phyloP scores from a whole-genome alignment of 176 grass and related monocot species.

The Lolium perenne region DNA sequence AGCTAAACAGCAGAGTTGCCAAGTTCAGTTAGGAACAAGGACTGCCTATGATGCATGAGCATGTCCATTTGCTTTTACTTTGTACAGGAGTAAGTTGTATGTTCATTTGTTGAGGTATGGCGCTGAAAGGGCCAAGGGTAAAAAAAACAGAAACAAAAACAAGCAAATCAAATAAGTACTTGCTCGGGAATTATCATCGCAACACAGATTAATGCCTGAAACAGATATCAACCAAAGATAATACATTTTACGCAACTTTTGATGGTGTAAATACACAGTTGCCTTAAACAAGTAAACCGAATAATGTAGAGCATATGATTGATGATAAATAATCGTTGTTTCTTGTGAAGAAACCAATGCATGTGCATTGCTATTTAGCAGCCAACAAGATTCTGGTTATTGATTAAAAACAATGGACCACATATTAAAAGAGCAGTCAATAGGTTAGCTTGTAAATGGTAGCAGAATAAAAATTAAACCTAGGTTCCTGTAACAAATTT shows the following conservation, averaged over 20 bases:
- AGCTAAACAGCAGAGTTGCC: background rate
- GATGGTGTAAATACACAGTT: no score
- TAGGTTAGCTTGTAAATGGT: background rate
- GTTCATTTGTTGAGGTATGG: background rate
- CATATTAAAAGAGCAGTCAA: background rate
- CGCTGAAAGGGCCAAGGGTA: no score
- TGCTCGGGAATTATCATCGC: no score
- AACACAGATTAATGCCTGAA: no score
- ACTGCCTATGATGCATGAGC: background rate
- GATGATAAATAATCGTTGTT: background rate
- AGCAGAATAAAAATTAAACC: background rate
- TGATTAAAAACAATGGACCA: background rate
- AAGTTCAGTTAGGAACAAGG: background rate
- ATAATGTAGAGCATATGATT: background rate
- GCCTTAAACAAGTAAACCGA: background rate
- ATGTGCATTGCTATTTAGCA: background rate
- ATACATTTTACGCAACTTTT: no score
- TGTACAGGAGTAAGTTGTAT: background rate
- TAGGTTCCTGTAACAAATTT: background rate
- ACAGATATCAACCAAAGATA: no score
- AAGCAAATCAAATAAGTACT: no score
- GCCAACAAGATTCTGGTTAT: background rate
- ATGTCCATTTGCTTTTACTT: slow-evolving; percentile 2
- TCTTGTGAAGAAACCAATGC: background rate
- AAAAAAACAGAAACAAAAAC: no score